A percentile compares a stretch with the other conserved stretches of the same genome.
These are phyloP conservation scores for Fragaria iinumae DNA, from an alignment of 306 rosid species.

Conservation along the genomic window DNA sequence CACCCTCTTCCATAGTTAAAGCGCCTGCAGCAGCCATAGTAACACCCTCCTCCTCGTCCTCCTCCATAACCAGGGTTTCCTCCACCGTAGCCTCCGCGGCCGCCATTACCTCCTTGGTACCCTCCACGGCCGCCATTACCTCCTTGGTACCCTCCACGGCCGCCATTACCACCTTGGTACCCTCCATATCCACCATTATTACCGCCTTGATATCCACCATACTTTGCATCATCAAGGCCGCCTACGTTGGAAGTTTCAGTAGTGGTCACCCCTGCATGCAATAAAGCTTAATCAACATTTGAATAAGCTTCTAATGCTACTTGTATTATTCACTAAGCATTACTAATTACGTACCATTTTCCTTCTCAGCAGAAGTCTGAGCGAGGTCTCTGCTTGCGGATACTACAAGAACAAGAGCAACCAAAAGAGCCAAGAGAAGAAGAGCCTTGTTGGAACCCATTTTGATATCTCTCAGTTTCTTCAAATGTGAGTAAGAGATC, in stretches of 20 bases:
- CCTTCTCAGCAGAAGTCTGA: not conserved
- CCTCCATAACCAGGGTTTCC: conserved; percentile 9
- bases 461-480: not conserved
- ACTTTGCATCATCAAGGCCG: conserved; percentile 19
- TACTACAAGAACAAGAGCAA: conserved; percentile 10
- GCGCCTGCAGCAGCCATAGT: conserved; percentile 43
- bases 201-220: conserved; percentile 18
- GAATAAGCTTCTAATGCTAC: not conserved
- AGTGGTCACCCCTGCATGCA: conserved; percentile 6
- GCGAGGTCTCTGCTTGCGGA: conserved; percentile 7
- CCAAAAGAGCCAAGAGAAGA: conserved; percentile 2
- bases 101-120: not conserved
- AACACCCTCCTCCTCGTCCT: conserved; percentile 30
- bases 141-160: not conserved
- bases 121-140: not conserved
- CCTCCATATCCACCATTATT: not conserved
- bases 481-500: not conserved
- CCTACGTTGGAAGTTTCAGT: not conserved
- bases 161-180: not conserved
- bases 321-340: not conserved
- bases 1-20: conserved; percentile 27
- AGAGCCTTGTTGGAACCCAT: conserved; percentile 2
- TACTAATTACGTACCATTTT: not conserved
- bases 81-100: not conserved
- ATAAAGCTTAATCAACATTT: not conserved